Evolutionary conservation across 495 filamentous ascomycete species (phyloP).

Genomic region (Xylaria longipes): DNA sequence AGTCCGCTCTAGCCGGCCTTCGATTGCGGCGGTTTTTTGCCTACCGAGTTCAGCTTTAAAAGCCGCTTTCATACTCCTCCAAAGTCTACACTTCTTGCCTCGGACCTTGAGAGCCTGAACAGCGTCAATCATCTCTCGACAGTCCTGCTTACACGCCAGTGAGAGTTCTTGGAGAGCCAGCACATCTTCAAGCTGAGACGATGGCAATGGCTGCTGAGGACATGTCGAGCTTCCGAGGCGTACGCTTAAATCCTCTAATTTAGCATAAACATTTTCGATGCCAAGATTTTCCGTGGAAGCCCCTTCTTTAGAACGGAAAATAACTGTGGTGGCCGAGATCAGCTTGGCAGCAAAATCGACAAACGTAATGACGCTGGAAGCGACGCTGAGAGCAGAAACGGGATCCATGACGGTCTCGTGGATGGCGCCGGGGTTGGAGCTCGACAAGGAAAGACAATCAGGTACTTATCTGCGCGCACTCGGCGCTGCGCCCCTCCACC

Average conservation of each 20-base stretch:
- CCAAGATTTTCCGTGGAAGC: not conserved
- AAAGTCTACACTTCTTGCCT: not conserved
- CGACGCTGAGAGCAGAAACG: not conserved
- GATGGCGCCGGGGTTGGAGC: not conserved
- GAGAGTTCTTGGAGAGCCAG: not conserved
- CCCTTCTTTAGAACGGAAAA: not conserved
- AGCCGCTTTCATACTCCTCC: not conserved
- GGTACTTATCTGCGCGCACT: not conserved
- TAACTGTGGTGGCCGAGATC: not conserved
- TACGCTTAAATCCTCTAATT: not conserved
- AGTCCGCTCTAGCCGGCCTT: not conserved
- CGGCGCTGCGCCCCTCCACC: not conserved
- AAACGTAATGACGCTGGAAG: not conserved
- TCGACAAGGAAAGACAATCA: not conserved
- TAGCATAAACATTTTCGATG: not conserved
- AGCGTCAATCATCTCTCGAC: not conserved
- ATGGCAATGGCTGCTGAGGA: not conserved
- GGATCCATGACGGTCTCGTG: not conserved
- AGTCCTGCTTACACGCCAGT: not conserved
- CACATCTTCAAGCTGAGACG: not conserved
- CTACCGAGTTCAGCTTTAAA: not conserved
- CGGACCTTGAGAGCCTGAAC: conserved; percentile 3
- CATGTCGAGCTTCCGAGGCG: not conserved
- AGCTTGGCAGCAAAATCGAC: not conserved
- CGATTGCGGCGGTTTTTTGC: not conserved